A percentile compares a stretch with the other conserved stretches of the same genome.
phyloP scores from a whole-genome alignment of 208 protist genomes.

The Trypanosomatidae sp. region DNA sequence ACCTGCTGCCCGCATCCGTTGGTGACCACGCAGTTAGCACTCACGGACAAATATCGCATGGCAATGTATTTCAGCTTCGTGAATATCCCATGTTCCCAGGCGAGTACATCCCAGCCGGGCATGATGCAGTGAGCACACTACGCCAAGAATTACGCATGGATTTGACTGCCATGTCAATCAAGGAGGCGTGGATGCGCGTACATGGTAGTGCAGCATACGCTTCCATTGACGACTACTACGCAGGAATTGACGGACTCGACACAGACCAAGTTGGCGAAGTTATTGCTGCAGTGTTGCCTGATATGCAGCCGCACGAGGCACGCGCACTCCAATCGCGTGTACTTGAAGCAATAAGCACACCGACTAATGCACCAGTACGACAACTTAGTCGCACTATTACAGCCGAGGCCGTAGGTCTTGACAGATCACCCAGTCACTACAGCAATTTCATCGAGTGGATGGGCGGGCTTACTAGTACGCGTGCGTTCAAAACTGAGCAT shows the following conservation, averaged over 20 bases:
- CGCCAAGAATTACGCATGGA: constrained; percentile 71
- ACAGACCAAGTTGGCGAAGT: constrained; percentile 78
- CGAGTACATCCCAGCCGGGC: constrained; percentile 78
- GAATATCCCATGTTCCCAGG: constrained; percentile 88
- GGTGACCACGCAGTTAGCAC: constrained; percentile 44
- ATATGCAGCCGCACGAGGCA: constrained; percentile 51
- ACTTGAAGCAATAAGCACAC: constrained; percentile 68
- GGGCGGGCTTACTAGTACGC: constrained; percentile 74
- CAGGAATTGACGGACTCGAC: constrained; percentile 72
- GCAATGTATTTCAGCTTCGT: constrained; percentile 83
- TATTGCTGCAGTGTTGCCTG: constrained; percentile 62
- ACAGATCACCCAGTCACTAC: constrained; percentile 81
- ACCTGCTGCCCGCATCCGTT: constrained; percentile 44
- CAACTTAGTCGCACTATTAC: constrained; percentile 73
- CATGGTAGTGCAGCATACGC: constrained; percentile 64
- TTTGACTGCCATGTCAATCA: constrained; percentile 73
- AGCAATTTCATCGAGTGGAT: constrained; percentile 89
- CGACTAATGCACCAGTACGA: constrained; percentile 39
- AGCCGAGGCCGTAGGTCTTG: constrained; percentile 72
- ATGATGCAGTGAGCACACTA: constrained; percentile 78
- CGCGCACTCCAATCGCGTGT: constrained; percentile 64
- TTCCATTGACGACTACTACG: constrained; percentile 77
- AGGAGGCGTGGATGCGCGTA: constrained; percentile 85
- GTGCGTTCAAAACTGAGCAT: constrained; percentile 85
- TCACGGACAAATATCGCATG: constrained; percentile 58